Evolutionary conservation across 306 rosid species (phyloP).

Genomic region (Comarum palustre): DNA sequence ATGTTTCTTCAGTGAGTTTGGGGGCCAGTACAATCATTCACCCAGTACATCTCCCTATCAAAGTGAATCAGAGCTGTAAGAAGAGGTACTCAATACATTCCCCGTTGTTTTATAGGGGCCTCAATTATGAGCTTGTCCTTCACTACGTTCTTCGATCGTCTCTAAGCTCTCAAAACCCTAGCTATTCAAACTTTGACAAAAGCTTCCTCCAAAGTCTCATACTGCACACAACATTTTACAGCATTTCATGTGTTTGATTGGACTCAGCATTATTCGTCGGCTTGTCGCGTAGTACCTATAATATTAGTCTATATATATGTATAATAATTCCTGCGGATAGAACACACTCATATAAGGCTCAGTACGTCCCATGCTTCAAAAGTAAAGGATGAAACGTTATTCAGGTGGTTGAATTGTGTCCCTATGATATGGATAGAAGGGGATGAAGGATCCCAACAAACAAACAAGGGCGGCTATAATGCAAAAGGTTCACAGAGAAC

Average conservation of each 20-base stretch:
- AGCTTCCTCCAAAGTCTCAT: neutral
- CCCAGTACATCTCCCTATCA: neutral
- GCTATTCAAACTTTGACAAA: neutral
- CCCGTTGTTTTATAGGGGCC: neutral
- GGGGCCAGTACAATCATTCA: too few species aligned
- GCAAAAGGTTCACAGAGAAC: neutral
- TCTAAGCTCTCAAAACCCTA: neutral
- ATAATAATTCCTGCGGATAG: neutral
- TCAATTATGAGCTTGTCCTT: neutral
- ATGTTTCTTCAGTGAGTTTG: too few species aligned
- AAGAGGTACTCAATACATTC: neutral
- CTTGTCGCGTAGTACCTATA: neutral
- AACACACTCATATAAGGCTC: neutral
- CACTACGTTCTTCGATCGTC: neutral
- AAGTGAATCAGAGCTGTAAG: neutral
- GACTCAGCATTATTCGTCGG: neutral
- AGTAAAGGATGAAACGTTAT: neutral
- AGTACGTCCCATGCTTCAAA: neutral
- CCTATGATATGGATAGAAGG: constrained; percentile 19
- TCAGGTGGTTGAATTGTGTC: neutral
- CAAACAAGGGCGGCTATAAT: neutral
- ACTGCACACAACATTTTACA: neutral
- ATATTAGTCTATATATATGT: neutral
- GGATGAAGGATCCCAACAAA: neutral
- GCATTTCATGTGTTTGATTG: constrained; percentile 1